phyloP scores from a whole-genome alignment of 306 rosid genomes.

The Cicer arietinum region DNA sequence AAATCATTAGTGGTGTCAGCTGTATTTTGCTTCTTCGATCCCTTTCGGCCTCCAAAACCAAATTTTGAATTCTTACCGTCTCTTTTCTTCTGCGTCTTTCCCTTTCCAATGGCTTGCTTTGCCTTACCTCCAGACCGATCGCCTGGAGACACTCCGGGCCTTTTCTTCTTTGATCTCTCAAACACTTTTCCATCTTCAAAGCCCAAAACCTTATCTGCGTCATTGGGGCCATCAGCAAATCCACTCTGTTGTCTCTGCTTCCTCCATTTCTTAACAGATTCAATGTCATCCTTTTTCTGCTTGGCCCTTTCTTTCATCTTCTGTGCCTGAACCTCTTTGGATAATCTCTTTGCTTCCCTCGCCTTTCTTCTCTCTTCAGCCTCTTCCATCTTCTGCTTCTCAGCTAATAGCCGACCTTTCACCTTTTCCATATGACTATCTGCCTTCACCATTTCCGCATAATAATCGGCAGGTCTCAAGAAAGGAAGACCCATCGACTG shows the following conservation, averaged over 20 bases:
- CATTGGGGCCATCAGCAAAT: conserved; percentile 64
- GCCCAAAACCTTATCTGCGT: conserved; percentile 50
- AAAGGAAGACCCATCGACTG: conserved; percentile 71
- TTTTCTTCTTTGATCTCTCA: conserved; percentile 66
- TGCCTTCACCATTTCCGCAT: conserved; percentile 86
- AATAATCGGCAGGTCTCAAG: conserved; percentile 74
- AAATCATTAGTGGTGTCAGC: conserved; percentile 64
- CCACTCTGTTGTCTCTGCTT: conserved; percentile 88
- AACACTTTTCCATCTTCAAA: conserved; percentile 76
- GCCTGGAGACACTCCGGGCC: conserved; percentile 70
- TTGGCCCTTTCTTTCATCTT: conserved; percentile 77
- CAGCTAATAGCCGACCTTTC: conserved; percentile 67
- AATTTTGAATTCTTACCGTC: conserved; percentile 65
- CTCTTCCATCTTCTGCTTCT: conserved; percentile 75
- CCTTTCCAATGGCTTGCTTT: conserved; percentile 53
- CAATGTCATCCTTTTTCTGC: conserved; percentile 81
- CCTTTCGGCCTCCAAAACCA: conserved; percentile 80
- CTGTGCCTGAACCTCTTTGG: conserved; percentile 82
- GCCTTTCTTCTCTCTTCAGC: conserved; percentile 85
- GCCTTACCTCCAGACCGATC: conserved; percentile 83
- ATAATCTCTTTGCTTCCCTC: conserved; percentile 69
- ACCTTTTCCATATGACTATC: conserved; percentile 80
- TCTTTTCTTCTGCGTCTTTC: conserved; percentile 57
- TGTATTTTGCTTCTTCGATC: conserved; percentile 65
- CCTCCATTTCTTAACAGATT: conserved; percentile 94